Conservation (phyloP, 805 yeast species). For the Ogataea ganodermae region DNA sequence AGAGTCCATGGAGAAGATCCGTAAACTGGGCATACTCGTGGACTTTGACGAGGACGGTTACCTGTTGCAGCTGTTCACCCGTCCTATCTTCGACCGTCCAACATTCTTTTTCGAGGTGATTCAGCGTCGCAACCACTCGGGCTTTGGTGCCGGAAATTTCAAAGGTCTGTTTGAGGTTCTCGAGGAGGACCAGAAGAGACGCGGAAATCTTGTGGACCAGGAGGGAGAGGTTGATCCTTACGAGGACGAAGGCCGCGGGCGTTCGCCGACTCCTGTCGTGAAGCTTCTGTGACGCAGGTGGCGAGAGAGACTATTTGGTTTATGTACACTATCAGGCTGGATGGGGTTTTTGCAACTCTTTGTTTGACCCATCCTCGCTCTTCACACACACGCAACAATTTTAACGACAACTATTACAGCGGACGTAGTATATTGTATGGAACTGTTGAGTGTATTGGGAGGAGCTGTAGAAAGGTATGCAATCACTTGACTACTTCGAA, state of each 20-base stretch:
- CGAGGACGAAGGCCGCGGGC: slow-evolving; percentile 8
- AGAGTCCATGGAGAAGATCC: slow-evolving; percentile 54
- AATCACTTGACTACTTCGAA: no score
- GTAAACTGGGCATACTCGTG: slow-evolving; percentile 60
- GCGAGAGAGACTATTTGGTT: neutral
- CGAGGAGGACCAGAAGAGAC: slow-evolving; percentile 68
- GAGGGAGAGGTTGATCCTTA: slow-evolving; percentile 14
- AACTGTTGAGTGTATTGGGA: no score
- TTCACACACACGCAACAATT: neutral
- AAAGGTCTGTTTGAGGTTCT: slow-evolving; percentile 78
- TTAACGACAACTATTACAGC: no score
- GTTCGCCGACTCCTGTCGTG: slow-evolving; percentile 13
- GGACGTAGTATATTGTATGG: no score
- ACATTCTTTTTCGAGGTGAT: slow-evolving; percentile 81
- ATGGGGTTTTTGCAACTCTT: neutral
- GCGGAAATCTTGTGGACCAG: slow-evolving; percentile 59
- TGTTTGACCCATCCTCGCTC: neutral
- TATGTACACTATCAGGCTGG: neutral
- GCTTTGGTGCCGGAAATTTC: slow-evolving; percentile 90
- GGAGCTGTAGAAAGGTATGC: no score
- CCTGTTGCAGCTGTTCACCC: slow-evolving; percentile 75
- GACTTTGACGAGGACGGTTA: slow-evolving; percentile 82
- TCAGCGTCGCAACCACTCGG: slow-evolving; percentile 76
- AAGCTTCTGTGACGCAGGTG: neutral
- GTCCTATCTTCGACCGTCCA: slow-evolving; percentile 76